phyloP scores from a whole-genome alignment of 2,329 filamentous ascomycete genomes.

The Cladosporium oxysporum region DNA sequence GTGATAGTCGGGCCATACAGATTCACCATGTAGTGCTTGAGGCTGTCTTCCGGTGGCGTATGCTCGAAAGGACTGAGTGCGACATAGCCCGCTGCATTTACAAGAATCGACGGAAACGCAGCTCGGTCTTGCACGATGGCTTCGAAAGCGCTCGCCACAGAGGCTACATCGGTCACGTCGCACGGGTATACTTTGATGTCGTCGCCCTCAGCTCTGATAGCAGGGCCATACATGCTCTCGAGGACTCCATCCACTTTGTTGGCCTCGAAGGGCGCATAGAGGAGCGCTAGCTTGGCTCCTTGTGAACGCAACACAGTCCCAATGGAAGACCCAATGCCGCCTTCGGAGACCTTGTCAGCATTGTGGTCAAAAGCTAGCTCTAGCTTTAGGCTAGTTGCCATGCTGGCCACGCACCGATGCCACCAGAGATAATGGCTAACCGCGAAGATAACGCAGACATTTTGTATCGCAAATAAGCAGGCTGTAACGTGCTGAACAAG shows the following conservation, averaged over 20 bases:
- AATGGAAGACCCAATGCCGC: constrained; percentile 48
- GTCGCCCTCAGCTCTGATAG: constrained; percentile 20
- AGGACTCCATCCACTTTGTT: constrained; percentile 41
- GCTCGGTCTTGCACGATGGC: constrained; percentile 28
- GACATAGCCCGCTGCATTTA: constrained; percentile 45
- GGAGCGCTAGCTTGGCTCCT: constrained; percentile 47
- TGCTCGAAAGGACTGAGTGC: constrained; percentile 15
- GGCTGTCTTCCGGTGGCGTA: constrained; percentile 43
- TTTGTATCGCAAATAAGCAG: not conserved
- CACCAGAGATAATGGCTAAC: constrained; percentile 47
- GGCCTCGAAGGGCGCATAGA: constrained; percentile 52
- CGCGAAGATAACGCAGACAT: constrained; percentile 38
- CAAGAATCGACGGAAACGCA: constrained; percentile 37
- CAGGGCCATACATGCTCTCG: constrained; percentile 37
- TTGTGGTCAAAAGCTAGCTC: not conserved
- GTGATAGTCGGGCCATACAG: constrained; percentile 49
- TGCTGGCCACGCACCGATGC: constrained; percentile 39
- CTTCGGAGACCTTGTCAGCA: constrained; percentile 23
- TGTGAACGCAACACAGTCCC: constrained; percentile 44
- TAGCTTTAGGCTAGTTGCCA: not conserved
- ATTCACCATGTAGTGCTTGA: constrained; percentile 49
- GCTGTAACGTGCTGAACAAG: not conserved
- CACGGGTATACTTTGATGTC: constrained; percentile 36
- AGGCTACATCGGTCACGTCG: constrained; percentile 37
- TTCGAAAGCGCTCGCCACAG: constrained; percentile 35